Conservation (phyloP, 306 rosid genomes). For the Alnus glutinosa region DNA sequence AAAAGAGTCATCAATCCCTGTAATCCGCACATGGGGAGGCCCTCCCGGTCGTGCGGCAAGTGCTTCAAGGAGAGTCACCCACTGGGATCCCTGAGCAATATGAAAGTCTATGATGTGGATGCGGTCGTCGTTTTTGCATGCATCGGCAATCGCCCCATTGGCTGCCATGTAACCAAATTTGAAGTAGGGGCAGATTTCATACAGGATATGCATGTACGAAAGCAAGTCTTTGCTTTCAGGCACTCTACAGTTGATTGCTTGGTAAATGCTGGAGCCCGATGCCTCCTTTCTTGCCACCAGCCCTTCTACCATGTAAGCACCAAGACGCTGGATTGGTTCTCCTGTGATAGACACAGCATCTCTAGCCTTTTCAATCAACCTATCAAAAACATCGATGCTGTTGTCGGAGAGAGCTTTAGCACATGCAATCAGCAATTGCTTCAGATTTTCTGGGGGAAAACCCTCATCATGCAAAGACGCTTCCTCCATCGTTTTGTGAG, state of each 20-base stretch:
- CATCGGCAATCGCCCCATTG: conserved; percentile 93
- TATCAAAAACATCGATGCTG: conserved; percentile 50
- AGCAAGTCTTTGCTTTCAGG: conserved; percentile 81
- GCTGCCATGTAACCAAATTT: conserved; percentile 99
- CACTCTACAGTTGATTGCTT: conserved; percentile 70
- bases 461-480: background rate
- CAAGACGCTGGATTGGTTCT: conserved; percentile 86
- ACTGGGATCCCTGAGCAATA: conserved; percentile 86
- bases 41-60: conserved; percentile 90
- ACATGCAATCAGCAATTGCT: conserved; percentile 73
- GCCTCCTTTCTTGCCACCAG: conserved; percentile 80
- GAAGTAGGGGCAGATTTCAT: conserved; percentile 83
- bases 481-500: background rate
- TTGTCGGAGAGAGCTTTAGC: conserved; percentile 71
- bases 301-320: conserved; percentile 96
- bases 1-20: conserved; percentile 83
- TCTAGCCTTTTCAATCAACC: conserved; percentile 56
- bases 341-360: conserved; percentile 72
- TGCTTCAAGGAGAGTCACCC: conserved; percentile 95
- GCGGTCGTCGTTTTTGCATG: conserved; percentile 70
- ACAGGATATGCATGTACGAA: conserved; percentile 82
- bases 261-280: conserved; percentile 79
- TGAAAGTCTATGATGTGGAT: conserved; percentile 93
- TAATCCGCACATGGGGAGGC: conserved; percentile 80
- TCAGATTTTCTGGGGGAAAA: conserved; percentile 50